Base-by-base conservation (phyloP, 208 protist genomes). In the Leishmania lainsoni region DNA sequence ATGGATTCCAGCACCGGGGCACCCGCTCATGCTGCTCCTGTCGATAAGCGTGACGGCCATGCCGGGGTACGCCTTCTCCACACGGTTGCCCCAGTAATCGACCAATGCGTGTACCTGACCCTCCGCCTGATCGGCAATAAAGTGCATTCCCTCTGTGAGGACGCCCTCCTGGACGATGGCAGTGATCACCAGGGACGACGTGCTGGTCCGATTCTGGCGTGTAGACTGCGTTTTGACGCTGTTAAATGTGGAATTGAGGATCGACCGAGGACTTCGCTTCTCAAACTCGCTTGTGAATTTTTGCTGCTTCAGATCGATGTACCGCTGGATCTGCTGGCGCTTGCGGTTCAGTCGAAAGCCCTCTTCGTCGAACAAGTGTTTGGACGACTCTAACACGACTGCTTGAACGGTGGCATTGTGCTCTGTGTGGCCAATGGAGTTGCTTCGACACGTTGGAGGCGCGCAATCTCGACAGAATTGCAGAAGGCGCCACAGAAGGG, bases 291-390 rank as follows among this genome's bases (percentile, higher is more conserved):
- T 75, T 63, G 80, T 56, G 56, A 70, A 81, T 61, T 76, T 84
- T 42, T 81, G 74, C 49, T 54, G 58, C 49, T 78, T 75, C 3
- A 48, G 78, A 81, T 96, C 93, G 29, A 94, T 75, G 5, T 39
- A 75, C 14, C 81, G 78, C 79, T 96, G 93, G 49, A 96, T 78
- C 12, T 65, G 65, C 81, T 91, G 92, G 16, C 88, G 81, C n/a
- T 48, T 73, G 1, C 79, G 75, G 58, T 91, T 94, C 32, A 87
- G 73, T n/a, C 93, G 89, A 81, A 96, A 98, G 14, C 86, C 86
- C 65, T 98, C 94, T 78, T 96, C 94, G 83, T 98, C 90, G 87
- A 96, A 98, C 17, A 98, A 83, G 76, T 98, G 93, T 69, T 98
- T 98, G 16, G 94, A 98, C 17, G 94, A 93, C 79, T 98, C 93